Base-by-base conservation (phyloP, 108 stramenopile genomes). In the Skeletonema costatum region DNA sequence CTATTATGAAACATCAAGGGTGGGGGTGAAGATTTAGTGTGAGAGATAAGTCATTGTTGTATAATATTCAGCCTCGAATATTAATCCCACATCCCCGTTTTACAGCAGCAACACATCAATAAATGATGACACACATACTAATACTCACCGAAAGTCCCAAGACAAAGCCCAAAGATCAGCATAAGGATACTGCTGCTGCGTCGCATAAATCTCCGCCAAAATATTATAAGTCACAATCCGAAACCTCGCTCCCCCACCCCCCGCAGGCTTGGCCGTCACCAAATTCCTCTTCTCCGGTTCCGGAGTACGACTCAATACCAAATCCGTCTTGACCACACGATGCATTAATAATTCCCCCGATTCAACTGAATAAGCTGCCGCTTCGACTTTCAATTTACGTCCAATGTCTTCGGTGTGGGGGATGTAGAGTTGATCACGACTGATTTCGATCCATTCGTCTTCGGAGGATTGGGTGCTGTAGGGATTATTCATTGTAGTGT, bases 131-230 rank as follows among this genome's bases (percentile, higher is more conserved):
- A 41, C 0, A 5, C 6, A 44, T 14, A 44, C 11, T 11, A 41
- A 2, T 46, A 76, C 83, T 76, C 35, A 76, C 74, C 92, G 87
- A 87, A 96, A 99, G 58, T 93, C 93, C 98, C 98, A 99, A 3
- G 81, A 87, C 14, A 99, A 69, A 14, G 97, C 97, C 98, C 98
- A 99, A 66, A 94, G 86, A 70, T 98, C 97, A 66, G 96, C 96
- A 83, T 99, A 97, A 21, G 99, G 98, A 88, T 99, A 99, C 83
- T 96, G 94, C 73, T 97, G 96, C 78, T 93, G 89, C 30, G 98
- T 99, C 3, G 98, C 99, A 78, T 99, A 99, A 42, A 98, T 98
- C 75, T 99, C 99, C 9, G 99, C 98, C 58, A 99, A 89, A 68
- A 98, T 84, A 81, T 99, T 99, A 88, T 99, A 99, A 32, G 96